Percentiles rank a stretch among this genome's conserved stretches.
These are phyloP conservation scores for Fusarium cicatricum DNA, from an alignment of 2,329 filamentous ascomycete genomes.

Conservation along the genomic window DNA sequence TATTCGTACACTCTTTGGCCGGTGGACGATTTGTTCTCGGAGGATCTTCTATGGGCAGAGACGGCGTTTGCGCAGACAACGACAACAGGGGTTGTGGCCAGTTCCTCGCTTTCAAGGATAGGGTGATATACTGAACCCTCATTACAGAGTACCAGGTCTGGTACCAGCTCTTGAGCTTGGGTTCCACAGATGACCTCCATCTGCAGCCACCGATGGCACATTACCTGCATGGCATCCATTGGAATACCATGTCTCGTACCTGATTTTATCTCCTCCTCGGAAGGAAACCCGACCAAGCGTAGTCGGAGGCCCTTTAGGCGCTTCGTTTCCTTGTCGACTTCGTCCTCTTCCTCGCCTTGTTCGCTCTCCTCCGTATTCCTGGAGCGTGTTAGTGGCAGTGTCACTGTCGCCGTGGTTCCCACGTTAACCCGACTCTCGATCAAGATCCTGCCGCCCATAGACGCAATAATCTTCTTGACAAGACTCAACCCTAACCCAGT, in stretches of 20 bases:
- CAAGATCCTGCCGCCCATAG: conserved; percentile 66
- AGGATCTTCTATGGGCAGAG: conserved; percentile 40
- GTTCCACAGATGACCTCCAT: conserved; percentile 28
- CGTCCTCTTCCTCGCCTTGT: conserved; percentile 31
- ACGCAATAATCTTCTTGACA: conserved; percentile 67
- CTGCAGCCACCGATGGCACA: conserved; percentile 34
- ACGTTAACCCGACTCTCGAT: conserved; percentile 56
- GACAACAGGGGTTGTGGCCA: conserved; percentile 37
- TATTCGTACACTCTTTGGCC: conserved; percentile 46
- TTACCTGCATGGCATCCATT: conserved; percentile 23
- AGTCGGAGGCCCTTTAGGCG: conserved; percentile 44
- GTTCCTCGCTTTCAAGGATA: conserved; percentile 2
- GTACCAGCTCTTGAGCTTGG: conserved; percentile 10
- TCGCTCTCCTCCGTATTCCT: not conserved
- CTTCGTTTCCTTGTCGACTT: conserved; percentile 42
- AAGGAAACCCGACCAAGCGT: conserved; percentile 19
- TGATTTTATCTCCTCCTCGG: conserved; percentile 7
- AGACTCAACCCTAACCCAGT: conserved; percentile 72
- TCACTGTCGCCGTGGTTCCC: conserved; percentile 49
- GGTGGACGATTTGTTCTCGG: conserved; percentile 25
- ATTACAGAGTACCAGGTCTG: conserved; percentile 43
- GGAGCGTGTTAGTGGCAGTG: conserved; percentile 40
- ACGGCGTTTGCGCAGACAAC: conserved; percentile 47
- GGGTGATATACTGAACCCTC: conserved; percentile 20
- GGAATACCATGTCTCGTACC: conserved; percentile 10